A percentile compares a stretch with the other conserved stretches of the same genome.
Conservation (phyloP, 2,329 filamentous ascomycete genomes). For the Trichoderma simmonsii region DNA sequence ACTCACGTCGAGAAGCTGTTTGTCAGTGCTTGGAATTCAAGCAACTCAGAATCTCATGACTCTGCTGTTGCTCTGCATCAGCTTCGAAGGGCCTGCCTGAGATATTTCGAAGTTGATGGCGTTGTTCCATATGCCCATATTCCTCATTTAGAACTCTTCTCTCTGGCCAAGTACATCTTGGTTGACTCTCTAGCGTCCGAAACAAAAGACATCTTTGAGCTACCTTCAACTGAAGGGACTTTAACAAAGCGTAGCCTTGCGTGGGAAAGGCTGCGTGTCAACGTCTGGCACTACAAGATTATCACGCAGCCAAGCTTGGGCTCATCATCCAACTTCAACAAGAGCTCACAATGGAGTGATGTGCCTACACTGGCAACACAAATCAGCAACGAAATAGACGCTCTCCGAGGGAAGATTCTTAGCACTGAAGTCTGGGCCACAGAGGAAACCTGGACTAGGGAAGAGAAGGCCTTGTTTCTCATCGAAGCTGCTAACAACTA, state of each 20-base stretch:
- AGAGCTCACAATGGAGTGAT: slow-evolving; percentile 57
- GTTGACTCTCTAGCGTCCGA: slow-evolving; percentile 27
- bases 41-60: not conserved
- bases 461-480: slow-evolving; percentile 66
- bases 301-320: slow-evolving; percentile 56
- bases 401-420: slow-evolving; percentile 40
- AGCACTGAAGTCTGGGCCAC: slow-evolving; percentile 38
- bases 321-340: slow-evolving; percentile 53
- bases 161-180: slow-evolving; percentile 60
- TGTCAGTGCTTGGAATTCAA: slow-evolving; percentile 37
- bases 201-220: slow-evolving; percentile 25
- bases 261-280: slow-evolving; percentile 68
- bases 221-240: slow-evolving; percentile 32
- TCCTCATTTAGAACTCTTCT: slow-evolving; percentile 79
- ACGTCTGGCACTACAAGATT: slow-evolving; percentile 66
- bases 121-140: slow-evolving; percentile 82
- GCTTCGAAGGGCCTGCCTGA: slow-evolving; percentile 59
- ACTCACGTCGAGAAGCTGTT: slow-evolving; percentile 37
- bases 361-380: slow-evolving; percentile 53
- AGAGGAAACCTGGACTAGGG: slow-evolving; percentile 37
- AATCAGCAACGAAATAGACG: slow-evolving; percentile 43
- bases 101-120: slow-evolving; percentile 73
- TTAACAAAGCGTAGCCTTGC: slow-evolving; percentile 46
- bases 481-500: slow-evolving; percentile 81
- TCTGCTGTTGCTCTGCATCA: slow-evolving; percentile 29